phyloP scores from a whole-genome alignment of 2,329 filamentous ascomycete species.

The Stromatinia cepivora region DNA sequence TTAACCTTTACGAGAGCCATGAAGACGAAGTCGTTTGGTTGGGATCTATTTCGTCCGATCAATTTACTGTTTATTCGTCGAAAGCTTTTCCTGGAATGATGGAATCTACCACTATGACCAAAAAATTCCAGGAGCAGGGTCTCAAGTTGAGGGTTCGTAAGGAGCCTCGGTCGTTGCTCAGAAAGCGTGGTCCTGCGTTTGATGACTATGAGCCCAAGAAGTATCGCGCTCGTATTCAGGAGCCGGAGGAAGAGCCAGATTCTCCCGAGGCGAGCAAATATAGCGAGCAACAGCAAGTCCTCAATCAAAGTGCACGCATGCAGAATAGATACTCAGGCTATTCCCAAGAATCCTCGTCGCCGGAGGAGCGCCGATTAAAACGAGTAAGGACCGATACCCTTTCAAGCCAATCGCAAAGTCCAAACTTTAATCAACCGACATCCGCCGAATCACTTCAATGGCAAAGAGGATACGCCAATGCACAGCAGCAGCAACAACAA shows the following conservation, averaged over 20 bases:
- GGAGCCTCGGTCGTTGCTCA: constrained; percentile 61
- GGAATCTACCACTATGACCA: constrained; percentile 78
- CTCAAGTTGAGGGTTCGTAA: constrained; percentile 81
- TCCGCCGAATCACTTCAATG: constrained; percentile 8
- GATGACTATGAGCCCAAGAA: constrained; percentile 40
- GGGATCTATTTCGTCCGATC: constrained; percentile 55
- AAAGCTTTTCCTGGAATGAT: constrained; percentile 79
- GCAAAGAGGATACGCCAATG: constrained; percentile 6
- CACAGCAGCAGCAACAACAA: constrained; percentile 8
- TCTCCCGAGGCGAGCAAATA: constrained; percentile 16
- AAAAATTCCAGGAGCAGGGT: constrained; percentile 83
- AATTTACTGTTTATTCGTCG: constrained; percentile 64
- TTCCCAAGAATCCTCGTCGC: constrained; percentile 11
- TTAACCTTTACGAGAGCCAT: constrained; percentile 73
- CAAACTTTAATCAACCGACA: constrained; percentile 12
- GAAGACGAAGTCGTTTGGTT: constrained; percentile 36
- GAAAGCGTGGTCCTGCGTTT: constrained; percentile 39
- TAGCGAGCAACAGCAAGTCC: constrained; percentile 6
- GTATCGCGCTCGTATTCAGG: constrained; percentile 29
- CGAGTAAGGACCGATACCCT: constrained; percentile 9
- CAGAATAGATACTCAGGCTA: constrained; percentile 19
- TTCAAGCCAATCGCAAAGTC: constrained; percentile 11
- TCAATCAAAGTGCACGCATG: constrained; percentile 7
- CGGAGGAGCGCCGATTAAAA: constrained; percentile 15
- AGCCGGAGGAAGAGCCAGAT: neutral